Percentiles rank a stretch among this genome's conserved stretches.
These are phyloP conservation scores for Syncephalastrum sp. DNA, from an alignment of 371 early-diverging fungal species.

Conservation along the genomic window DNA sequence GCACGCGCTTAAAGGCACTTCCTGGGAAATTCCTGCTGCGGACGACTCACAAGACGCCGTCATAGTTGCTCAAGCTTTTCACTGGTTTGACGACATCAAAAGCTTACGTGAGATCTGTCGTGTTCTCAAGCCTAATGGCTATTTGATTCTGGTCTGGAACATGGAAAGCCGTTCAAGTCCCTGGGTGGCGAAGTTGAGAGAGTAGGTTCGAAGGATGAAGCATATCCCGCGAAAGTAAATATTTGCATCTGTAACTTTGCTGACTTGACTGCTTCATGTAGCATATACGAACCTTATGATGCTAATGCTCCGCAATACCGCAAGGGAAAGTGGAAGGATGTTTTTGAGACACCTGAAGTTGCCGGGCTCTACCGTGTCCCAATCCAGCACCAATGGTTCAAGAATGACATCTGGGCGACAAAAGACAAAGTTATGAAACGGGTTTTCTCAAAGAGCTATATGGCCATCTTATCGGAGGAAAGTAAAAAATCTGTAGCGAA, in stretches of 20 bases:
- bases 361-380: constrained; percentile 22
- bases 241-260: not conserved
- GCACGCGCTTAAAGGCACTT: constrained; percentile 35
- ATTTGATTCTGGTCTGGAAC: constrained; percentile 48
- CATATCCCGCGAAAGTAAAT: not conserved
- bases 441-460: constrained; percentile 42
- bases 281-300: constrained; percentile 36
- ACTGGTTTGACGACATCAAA: constrained; percentile 54
- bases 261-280: constrained; percentile 6
- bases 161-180: constrained; percentile 38
- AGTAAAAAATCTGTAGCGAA: constrained; percentile 18
- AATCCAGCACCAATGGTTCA: constrained; percentile 21
- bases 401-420: constrained; percentile 11
- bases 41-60: constrained; percentile 41
- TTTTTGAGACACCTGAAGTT: constrained; percentile 31
- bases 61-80: constrained; percentile 55
- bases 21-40: constrained; percentile 43
- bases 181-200: constrained; percentile 39
- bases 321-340: constrained; percentile 33
- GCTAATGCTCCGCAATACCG: constrained; percentile 37
- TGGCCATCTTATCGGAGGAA: constrained; percentile 32
- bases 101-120: constrained; percentile 49
- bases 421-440: constrained; percentile 12
- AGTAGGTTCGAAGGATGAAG: constrained; percentile 18
- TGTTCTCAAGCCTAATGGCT: constrained; percentile 46